Base-by-base conservation (phyloP, 306 rosid species). In the Carpinus viminea region DNA sequence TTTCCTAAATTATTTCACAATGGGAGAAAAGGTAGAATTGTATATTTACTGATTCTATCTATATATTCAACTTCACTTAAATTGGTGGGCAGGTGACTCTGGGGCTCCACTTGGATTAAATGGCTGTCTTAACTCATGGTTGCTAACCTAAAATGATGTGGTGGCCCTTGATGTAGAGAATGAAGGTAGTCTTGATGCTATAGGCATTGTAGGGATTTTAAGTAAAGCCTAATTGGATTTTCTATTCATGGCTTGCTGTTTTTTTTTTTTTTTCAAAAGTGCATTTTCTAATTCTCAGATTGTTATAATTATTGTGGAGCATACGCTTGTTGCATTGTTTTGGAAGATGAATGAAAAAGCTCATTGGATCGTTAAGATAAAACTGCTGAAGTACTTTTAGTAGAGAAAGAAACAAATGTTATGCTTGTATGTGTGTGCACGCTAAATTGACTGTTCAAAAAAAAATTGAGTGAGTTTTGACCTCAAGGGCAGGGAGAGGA, bases 11-110 rank as follows among this genome's bases (percentile, higher is more conserved):
- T 36, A 48, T 24, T 65, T 38, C n/a, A 1, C 20, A 38, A 34
- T 2, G 4, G 36, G 36, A 65, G 36, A 36, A 34, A n/a, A 38
- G 20, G 70, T 36, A 3, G 13, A 59, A 24, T 21, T 3, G 1
- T 36, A 18, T 36, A 9, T 65, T 60, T 60, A 13, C 21, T 18
- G 3, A 10, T 36, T 65, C 26, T 36, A 8, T 65, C 7, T 34
- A 4, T 36, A n/a, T n/a, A 17, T 8, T 15, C 48, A 65, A 17
- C 36, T 7, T 3, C 38, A 5, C 70, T 65, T 38, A 36, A 65
- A 59, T 59, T 65, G 70, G 70, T 36, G 70, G 48, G 24, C 12
- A 65, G 70, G 70, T 65, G 70, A 17, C 70, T 65, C 48, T 16
- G 16, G 48, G 8, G 45, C 69, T 62, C 45, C 69, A 62, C 43